Conservation (phyloP, 1,284 basidiomycete species). For the Melampsora occidentalis region DNA sequence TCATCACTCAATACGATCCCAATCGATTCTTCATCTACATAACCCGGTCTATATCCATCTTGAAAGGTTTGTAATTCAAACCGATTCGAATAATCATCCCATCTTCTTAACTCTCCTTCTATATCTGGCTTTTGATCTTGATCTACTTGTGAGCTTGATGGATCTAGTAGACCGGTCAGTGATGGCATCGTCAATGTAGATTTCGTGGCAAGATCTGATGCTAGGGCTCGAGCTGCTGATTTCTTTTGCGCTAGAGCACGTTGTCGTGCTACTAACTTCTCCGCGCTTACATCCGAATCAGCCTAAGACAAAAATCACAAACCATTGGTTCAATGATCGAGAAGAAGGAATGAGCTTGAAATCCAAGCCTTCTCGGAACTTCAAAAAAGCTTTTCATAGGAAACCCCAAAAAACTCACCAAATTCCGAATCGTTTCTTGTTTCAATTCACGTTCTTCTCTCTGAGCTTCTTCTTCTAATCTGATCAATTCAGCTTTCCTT, state of each 20-base stretch:
- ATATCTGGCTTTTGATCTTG: constrained; percentile 24
- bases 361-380: no score
- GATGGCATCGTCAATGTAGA: constrained; percentile 29
- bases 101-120: constrained; percentile 24
- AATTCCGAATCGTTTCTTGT: constrained; percentile 29
- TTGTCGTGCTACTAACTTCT: constrained; percentile 34
- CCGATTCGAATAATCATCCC: constrained; percentile 35
- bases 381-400: no score
- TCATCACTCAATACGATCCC: constrained; percentile 25
- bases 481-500: constrained; percentile 31
- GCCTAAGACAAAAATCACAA: constrained; percentile 23
- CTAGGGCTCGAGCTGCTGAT: constrained; percentile 22
- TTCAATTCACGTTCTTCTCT: constrained; percentile 37
- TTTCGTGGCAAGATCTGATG: constrained; percentile 34
- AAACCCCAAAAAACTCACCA: constrained; percentile 28
- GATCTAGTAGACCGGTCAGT: constrained; percentile 22
- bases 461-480: constrained; percentile 39
- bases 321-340: not conserved
- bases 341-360: not conserved
- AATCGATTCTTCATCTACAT: constrained; percentile 37
- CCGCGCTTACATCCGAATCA: constrained; percentile 29
- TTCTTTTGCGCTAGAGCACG: constrained; percentile 29
- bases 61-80: constrained; percentile 34
- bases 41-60: constrained; percentile 16
- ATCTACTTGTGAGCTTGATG: not conserved